A percentile compares a stretch with the other conserved stretches of the same genome.
These are phyloP conservation scores for Raffaelea ambrosiae DNA, from an alignment of 2,329 filamentous ascomycete species.

Conservation along the genomic window DNA sequence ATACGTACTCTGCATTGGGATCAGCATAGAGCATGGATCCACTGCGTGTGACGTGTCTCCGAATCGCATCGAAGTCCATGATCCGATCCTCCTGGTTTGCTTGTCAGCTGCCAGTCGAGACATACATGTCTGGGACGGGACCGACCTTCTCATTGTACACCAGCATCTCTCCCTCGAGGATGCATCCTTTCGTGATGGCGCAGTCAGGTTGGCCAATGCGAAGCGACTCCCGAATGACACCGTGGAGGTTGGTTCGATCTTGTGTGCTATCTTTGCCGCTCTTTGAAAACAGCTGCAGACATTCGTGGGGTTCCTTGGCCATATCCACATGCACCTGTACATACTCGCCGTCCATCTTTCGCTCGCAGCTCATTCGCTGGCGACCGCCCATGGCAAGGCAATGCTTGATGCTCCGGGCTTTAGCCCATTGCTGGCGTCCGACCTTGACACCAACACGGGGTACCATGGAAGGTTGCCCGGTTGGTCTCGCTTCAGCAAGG, in stretches of 20 bases:
- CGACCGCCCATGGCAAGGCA: constrained; percentile 55
- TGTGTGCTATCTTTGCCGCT: constrained; percentile 81
- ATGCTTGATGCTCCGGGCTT: constrained; percentile 64
- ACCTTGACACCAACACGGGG: constrained; percentile 55
- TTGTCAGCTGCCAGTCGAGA: not conserved
- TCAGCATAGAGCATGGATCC: constrained; percentile 34
- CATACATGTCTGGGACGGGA: not conserved
- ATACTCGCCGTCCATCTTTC: constrained; percentile 84
- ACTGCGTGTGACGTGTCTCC: constrained; percentile 68
- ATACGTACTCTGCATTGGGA: no score
- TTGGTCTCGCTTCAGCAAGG: constrained; percentile 14
- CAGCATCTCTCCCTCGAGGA: constrained; percentile 76
- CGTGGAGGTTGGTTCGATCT: constrained; percentile 56
- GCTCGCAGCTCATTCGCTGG: constrained; percentile 61
- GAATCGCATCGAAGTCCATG: constrained; percentile 71
- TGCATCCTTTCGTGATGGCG: constrained; percentile 56
- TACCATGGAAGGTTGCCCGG: constrained; percentile 25
- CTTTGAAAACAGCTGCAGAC: constrained; percentile 81
- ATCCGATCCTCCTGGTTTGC: constrained; percentile 45
- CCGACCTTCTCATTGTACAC: constrained; percentile 60
- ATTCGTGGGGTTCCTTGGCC: constrained; percentile 33
- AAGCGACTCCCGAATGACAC: constrained; percentile 55
- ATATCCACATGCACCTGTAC: constrained; percentile 80
- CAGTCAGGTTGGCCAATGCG: constrained; percentile 50
- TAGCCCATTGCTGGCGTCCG: constrained; percentile 54